phyloP scores from a whole-genome alignment of 345 rosid species.

The Linum tenue region DNA sequence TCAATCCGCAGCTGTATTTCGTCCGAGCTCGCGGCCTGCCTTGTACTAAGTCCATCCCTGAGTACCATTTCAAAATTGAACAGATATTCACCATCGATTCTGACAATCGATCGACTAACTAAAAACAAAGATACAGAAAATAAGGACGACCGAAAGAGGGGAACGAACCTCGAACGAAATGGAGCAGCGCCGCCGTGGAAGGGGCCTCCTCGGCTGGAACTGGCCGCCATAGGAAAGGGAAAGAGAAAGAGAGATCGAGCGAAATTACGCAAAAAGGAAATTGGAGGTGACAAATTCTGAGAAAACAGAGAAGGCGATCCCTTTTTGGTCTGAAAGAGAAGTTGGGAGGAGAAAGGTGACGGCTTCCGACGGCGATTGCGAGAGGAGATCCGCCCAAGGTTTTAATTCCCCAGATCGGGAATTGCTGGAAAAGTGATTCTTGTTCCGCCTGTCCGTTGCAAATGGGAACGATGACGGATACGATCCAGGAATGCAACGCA shows the following conservation, averaged over 20 bases:
- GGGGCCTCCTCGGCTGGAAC: slow-evolving; percentile 39
- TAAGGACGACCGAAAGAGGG: too few species aligned
- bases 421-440: background rate
- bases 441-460: too few species aligned
- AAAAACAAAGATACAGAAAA: background rate
- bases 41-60: slow-evolving; percentile 80
- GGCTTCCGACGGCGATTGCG: background rate
- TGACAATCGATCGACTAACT: background rate
- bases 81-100: background rate
- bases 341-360: background rate
- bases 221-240: slow-evolving; percentile 36
- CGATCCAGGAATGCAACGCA: too few species aligned
- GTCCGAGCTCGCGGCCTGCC: slow-evolving; percentile 55
- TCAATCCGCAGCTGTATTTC: slow-evolving; percentile 85
- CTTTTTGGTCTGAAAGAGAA: background rate
- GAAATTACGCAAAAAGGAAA: background rate
- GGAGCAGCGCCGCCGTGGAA: slow-evolving; percentile 56
- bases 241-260: background rate
- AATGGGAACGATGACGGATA: too few species aligned
- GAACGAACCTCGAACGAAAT: slow-evolving; percentile 47
- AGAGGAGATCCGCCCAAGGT: background rate
- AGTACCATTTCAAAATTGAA: background rate
- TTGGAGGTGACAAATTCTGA: background rate
- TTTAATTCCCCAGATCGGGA: background rate
- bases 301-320: background rate